Percentiles rank a stretch among this genome's conserved stretches.
Conservation (phyloP, 2,329 filamentous ascomycete genomes). For the Colletotrichum sp. region DNA sequence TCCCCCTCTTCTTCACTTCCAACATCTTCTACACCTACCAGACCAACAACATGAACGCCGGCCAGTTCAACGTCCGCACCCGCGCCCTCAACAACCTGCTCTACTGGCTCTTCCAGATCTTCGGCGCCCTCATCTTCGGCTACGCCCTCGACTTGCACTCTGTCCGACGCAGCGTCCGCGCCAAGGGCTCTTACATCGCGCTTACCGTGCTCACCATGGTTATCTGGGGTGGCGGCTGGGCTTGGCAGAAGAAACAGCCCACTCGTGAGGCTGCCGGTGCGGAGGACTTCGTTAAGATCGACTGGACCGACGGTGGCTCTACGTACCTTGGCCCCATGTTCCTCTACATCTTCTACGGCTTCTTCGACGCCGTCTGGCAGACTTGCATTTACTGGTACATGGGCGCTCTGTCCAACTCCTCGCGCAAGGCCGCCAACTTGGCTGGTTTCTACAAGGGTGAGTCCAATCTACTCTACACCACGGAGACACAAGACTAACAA, state of each 20-base stretch:
- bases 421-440: slow-evolving; percentile 89
- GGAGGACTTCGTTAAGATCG: slow-evolving; percentile 39
- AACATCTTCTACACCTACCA: slow-evolving; percentile 89
- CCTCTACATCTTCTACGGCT: slow-evolving; percentile 88
- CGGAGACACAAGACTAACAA: slow-evolving; percentile 7
- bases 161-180: slow-evolving; percentile 69
- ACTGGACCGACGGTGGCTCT: slow-evolving; percentile 68
- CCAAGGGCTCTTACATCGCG: slow-evolving; percentile 64
- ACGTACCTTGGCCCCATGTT: slow-evolving; percentile 80
- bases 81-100: slow-evolving; percentile 78
- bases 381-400: slow-evolving; percentile 95
- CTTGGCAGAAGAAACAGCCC: slow-evolving; percentile 70
- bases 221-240: slow-evolving; percentile 85
- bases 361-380: slow-evolving; percentile 91
- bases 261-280: slow-evolving; percentile 44
- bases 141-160: slow-evolving; percentile 67
- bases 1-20: slow-evolving; percentile 83
- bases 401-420: slow-evolving; percentile 91
- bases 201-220: slow-evolving; percentile 75
- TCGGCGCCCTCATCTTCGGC: slow-evolving; percentile 77
- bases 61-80: slow-evolving; percentile 76
- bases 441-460: slow-evolving; percentile 81
- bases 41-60: slow-evolving; percentile 69
- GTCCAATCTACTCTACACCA: neutral
- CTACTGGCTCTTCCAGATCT: slow-evolving; percentile 82